Evolutionary conservation across 2,329 filamentous ascomycete genomes (phyloP), one percentile per base, ranked within the genome.

Genomic region (Tympanopsis confertula): DNA sequence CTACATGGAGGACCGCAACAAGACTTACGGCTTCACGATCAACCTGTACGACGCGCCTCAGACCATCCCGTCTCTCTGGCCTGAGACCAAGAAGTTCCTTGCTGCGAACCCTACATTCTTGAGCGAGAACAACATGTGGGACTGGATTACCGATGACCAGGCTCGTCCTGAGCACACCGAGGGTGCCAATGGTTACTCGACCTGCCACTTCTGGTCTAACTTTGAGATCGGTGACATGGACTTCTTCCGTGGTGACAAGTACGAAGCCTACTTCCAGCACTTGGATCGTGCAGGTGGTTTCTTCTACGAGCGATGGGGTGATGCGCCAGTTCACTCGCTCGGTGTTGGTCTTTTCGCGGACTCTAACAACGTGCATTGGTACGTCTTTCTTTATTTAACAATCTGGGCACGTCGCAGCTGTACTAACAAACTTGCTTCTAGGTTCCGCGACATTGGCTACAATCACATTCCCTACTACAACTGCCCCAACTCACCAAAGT

Each of bases 391-490:
- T 15, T 17, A 13, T 2, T 22, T 20, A 13, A 15, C 26, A 4
- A 22, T 19, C 42, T 32, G 19, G 26, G 5, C 35, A 4, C 7
- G 22, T 20, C 13, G 17, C 14, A 19, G 20, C 15, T 2, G 14
- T 36, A 36, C 24, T n/a, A 39, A n/a, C 28, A 15, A 42, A 28
- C 19, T 18, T 33, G 12, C 12, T 42, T 39, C 5, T 45, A 94
- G 88, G 88, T 98, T 98, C 80, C 88, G 89, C 38, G 91, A 98
- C 56, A 96, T 98, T 47, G 91, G 91, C 41, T 98, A 98, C 63
- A 87, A 95, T 52, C 91, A 98, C 50, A 88, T 96, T 38, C 91
- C 91, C 35, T 98, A 94, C 65, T 94, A 94, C 71, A 98, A 98
- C 65, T 98, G 91, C 56, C 91, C 91, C 44, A 96, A 94, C 62